phyloP scores from a whole-genome alignment of 2,329 filamentous ascomycete species.

The Furcasterigmium furcatum region DNA sequence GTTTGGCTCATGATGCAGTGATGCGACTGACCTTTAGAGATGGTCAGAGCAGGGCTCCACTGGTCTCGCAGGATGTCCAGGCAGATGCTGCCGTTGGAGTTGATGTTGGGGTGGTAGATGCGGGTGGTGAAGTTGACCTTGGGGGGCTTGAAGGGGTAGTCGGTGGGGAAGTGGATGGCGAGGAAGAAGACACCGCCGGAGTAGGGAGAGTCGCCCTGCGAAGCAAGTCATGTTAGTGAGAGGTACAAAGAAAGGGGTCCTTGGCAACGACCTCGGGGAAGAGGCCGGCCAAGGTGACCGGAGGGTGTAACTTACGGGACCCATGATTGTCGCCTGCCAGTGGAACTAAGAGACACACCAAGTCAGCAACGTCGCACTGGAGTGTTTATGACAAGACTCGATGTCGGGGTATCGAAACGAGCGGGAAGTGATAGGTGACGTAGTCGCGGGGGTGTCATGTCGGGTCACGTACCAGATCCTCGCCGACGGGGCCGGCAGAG shows the following conservation, averaged over 20 bases:
- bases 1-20: background rate
- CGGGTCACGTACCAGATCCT: slow-evolving; percentile 84
- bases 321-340: slow-evolving; percentile 99
- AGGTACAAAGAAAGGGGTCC: background rate
- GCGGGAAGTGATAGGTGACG: background rate
- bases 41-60: slow-evolving; percentile 97
- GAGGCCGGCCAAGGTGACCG: background rate
- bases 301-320: slow-evolving; percentile 79
- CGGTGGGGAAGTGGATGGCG: slow-evolving; percentile 97
- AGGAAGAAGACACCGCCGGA: slow-evolving; percentile 99
- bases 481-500: slow-evolving; percentile 93
- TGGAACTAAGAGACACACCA: slow-evolving; percentile 67
- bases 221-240: slow-evolving; percentile 4
- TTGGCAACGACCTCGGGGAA: background rate
- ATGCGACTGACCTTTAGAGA: slow-evolving; percentile 78
- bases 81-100: slow-evolving; percentile 99
- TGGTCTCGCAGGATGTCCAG: slow-evolving; percentile 97
- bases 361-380: background rate
- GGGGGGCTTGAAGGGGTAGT: slow-evolving; percentile 99
- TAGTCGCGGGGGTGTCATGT: background rate
- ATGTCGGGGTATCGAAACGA: background rate
- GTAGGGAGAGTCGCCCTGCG: slow-evolving; percentile 97
- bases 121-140: slow-evolving; percentile 99
- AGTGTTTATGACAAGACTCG: background rate
- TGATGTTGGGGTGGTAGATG: slow-evolving; percentile 99